Evolutionary conservation across 1,139 yeast species (phyloP), one percentile per base, ranked within the genome.

Genomic region (Yamadazyma sp.): DNA sequence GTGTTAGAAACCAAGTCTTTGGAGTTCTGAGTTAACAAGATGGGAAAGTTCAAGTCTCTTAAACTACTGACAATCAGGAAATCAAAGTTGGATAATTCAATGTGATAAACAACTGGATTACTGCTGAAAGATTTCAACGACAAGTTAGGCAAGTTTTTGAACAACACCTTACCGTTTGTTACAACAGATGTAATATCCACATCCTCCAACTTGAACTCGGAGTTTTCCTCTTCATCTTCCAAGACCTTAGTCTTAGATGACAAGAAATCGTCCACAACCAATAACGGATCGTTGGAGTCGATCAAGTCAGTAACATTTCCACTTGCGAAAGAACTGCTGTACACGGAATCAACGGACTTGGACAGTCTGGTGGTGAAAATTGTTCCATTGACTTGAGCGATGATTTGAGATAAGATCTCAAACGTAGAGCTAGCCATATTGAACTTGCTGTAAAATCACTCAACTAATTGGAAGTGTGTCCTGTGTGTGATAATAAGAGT

Each of bases 11-110:
- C 67, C 40, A 70, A 71, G 47, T 83, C 86, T 23, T 64, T 61
- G 5, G 74, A 59, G 30, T 70, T 65, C 50, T 78, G 81, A 9
- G 96, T 85, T 39, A 88, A 73, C 43, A 88, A 61, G 21, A 85
- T 70, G 9, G 82, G 76, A 47, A 71, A 74, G 14, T 80, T 78
- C 35, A 84, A 69, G 59, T 87, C 94, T 54, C 90, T 80, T 49
- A 86, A 68, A 9, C 87, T 76, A 12, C 90, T 70, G 24, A 86
- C 76, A 23, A 77, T 66, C 8, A 85, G 76, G 56, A 70, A 86
- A 57, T 88, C 95, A 46, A 70, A 70, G 40, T 67, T 61, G 29
- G 65, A 44, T 43, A 85, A 60, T 46, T 78, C 79, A 32, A 82
- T 80, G 51, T 82, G 86, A 39, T 85, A 62, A 10, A 86, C 85